Conservation (phyloP, 768 basidiomycete species). For the Russula olivacea region DNA sequence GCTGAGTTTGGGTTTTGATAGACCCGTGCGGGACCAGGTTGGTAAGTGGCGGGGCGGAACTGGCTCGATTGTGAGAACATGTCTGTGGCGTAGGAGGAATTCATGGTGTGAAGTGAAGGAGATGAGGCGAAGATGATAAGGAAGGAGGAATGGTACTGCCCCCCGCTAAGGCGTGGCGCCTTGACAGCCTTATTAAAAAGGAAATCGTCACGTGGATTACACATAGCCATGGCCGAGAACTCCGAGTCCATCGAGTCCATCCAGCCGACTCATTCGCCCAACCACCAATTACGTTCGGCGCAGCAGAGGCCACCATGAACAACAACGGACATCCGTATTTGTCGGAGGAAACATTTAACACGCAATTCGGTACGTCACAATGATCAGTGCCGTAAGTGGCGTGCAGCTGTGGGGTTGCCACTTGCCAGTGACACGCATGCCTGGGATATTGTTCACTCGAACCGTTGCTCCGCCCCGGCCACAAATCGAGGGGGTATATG, state of each 20-base stretch:
- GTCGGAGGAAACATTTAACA: not conserved
- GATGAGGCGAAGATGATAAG: not conserved
- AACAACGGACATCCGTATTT: not conserved
- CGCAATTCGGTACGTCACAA: constrained; percentile 13
- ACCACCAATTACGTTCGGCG: constrained; percentile 13
- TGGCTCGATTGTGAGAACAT: constrained; percentile 9
- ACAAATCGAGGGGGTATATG: not conserved
- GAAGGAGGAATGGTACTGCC: not conserved
- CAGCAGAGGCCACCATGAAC: not conserved
- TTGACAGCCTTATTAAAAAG: constrained; percentile 1
- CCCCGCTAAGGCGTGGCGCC: not conserved
- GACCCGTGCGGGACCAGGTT: not conserved
- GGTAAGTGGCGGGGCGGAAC: constrained; percentile 16
- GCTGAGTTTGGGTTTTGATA: constrained; percentile 19
- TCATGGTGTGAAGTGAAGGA: constrained; percentile 11
- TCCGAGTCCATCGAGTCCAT: no score
- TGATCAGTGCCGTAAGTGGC: constrained; percentile 3
- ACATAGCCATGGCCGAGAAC: not conserved
- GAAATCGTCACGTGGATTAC: constrained; percentile 14
- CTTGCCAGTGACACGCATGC: no score
- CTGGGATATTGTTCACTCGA: not conserved
- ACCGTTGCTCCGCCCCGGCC: not conserved
- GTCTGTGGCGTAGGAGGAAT: constrained; percentile 2
- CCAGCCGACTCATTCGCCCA: no score
- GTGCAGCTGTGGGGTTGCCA: not conserved